phyloP scores from a whole-genome alignment of 2,329 filamentous ascomycete genomes.

The Furcasterigmium sp. region DNA sequence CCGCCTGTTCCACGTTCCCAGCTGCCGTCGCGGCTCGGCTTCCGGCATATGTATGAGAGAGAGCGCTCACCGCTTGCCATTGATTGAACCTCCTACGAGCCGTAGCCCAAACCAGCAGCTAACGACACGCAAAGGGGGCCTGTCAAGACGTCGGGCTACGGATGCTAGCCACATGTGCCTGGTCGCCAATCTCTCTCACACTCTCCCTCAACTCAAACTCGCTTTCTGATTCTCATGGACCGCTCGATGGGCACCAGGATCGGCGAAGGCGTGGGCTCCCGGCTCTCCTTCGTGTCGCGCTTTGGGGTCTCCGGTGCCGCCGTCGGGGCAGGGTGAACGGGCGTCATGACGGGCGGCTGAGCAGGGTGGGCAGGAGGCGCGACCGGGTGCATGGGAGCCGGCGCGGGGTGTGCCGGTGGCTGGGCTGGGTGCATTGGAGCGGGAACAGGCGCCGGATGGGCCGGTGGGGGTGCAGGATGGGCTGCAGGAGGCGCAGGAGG shows the following conservation, averaged over 20 bases:
- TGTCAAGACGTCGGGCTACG: too few species aligned
- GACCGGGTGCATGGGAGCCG: background rate
- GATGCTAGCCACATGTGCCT: too few species aligned
- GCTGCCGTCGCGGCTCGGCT: too few species aligned
- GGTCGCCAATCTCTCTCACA: too few species aligned
- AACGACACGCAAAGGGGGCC: too few species aligned
- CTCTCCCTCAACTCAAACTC: background rate
- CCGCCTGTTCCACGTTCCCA: background rate
- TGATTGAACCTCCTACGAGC: too few species aligned
- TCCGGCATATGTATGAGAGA: too few species aligned
- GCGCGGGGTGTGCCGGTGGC: too few species aligned
- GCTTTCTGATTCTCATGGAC: slow-evolving; percentile 2
- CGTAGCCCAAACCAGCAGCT: too few species aligned
- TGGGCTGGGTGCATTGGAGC: slow-evolving; percentile 1
- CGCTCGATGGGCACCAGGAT: slow-evolving; percentile 1
- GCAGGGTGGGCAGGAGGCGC: slow-evolving; percentile 2
- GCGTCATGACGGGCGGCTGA: background rate
- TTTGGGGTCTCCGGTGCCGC: background rate
- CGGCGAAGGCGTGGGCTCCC: background rate
- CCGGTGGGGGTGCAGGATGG: background rate
- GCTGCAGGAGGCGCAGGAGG: background rate
- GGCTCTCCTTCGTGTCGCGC: background rate
- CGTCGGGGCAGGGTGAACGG: background rate
- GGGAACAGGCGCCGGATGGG: background rate
- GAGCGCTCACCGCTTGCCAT: too few species aligned